A percentile compares a stretch with the other conserved stretches of the same genome.
These are phyloP conservation scores for Termitomyces sp. DNA, from an alignment of 768 basidiomycete genomes.

Conservation along the genomic window DNA sequence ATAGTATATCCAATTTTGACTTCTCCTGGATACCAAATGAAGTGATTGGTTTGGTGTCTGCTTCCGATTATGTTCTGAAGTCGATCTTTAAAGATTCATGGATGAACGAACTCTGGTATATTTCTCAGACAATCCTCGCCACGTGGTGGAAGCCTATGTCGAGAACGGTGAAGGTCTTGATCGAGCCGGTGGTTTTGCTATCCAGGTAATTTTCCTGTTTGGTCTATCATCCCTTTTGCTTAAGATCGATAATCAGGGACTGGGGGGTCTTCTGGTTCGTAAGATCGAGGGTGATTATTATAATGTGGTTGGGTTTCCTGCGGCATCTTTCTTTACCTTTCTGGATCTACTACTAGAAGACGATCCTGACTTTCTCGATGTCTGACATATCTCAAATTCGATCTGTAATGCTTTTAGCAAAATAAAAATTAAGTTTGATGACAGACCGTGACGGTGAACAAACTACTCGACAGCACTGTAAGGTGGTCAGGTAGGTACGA, in stretches of 20 bases:
- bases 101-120: slow-evolving; percentile 80
- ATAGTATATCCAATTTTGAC: slow-evolving; percentile 71
- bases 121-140: slow-evolving; percentile 58
- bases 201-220: slow-evolving; percentile 55
- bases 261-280: slow-evolving; percentile 76
- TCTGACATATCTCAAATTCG: slow-evolving; percentile 18
- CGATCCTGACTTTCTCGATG: slow-evolving; percentile 65
- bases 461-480: too few species aligned
- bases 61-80: background rate
- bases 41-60: slow-evolving; percentile 8
- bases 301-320: slow-evolving; percentile 92
- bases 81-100: slow-evolving; percentile 48
- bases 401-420: background rate
- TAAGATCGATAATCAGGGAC: slow-evolving; percentile 41
- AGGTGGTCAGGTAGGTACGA: too few species aligned
- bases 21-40: slow-evolving; percentile 67
- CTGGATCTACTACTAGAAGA: slow-evolving; percentile 69
- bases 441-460: too few species aligned
- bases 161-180: slow-evolving; percentile 82
- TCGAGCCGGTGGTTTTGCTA: slow-evolving; percentile 91
- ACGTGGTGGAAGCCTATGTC: slow-evolving; percentile 72
- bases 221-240: background rate
- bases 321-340: slow-evolving; percentile 75
- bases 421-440: background rate
- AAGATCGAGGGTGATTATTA: slow-evolving; percentile 88